Base-by-base conservation (phyloP, 2,329 filamentous ascomycete genomes). In the Didymella segeticola region DNA sequence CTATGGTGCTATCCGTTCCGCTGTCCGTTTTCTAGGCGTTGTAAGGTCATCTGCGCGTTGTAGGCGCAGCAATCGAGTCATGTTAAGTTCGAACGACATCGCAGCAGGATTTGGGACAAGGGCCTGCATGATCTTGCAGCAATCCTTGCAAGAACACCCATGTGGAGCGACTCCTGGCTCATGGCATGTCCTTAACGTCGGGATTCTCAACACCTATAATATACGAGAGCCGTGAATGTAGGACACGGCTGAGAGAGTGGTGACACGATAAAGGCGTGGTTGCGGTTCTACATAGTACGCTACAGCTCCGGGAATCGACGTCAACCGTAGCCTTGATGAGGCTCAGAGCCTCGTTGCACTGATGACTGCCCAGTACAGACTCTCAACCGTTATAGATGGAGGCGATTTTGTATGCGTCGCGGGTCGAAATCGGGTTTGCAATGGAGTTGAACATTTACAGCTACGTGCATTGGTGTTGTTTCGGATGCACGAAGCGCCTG, bases 121-220 rank as follows among this genome's bases (percentile, higher is more conserved):
- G 49, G 49, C 9, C 37, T 47, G 42, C 49, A 53, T 53, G 49
- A 53, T 53, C 49, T 53, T 37, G 49, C 49, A 53, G 42, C 29
- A 37, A 47, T 19, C 49, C 43, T 37, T 41, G 36, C 30, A 31
- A 42, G 31, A 6, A 31, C 14, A 19, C 19, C n/a, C 25, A 30
- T 27, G 14, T 9, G 6, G 34, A 5, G 15, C 23, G 30, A 17
- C n/a, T 34, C 17, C 27, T 25, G 22, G 8, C 15, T 49, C 19
- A 34, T 38, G 25, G 15, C 8, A 20, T 29, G 14, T 34, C 15
- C 17, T 29, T n/a, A n/a, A n/a, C n/a, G n/a, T n/a, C n/a, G n/a
- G n/a, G n/a, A n/a, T n/a, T n/a, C n/a, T n/a, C n/a, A n/a, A n/a
- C n/a, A n/a, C n/a, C n/a, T n/a, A n/a, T n/a, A n/a, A n/a, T n/a